Evolutionary conservation across 2,329 filamentous ascomycete species (phyloP), one percentile per base, ranked within the genome.

Genomic region (Alternaria brassicicola): DNA sequence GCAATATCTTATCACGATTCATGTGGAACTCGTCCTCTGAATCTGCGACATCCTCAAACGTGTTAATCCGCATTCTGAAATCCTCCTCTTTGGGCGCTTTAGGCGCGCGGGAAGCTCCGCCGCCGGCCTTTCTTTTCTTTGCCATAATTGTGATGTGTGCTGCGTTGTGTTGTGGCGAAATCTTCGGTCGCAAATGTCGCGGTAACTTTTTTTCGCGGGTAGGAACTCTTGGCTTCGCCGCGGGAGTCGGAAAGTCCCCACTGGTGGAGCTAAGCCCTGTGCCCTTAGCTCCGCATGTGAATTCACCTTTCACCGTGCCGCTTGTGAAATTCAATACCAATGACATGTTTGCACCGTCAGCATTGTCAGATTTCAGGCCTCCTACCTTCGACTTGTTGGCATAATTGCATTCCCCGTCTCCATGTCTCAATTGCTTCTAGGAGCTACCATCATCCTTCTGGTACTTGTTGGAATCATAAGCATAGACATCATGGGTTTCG

Each of bases 1-100:
- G 84, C 70, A 94, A 79, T 62, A 99, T 88, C 73, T 91, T 89
- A 78, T 99, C 95, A 64, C 90, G 87, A 64, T 93, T 89, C 59
- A 93, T 83, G 71, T 94, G 92, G 76, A 97, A 96, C 75, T 97
- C 92, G 77, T 99, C 95, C 76, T 97, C 92, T 1, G 93, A 96
- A 76, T 97, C 89, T 65, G 93, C 92, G 68, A 99, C 89, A 78
- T 96, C 92, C 77, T 94, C 88, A 77, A 85, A 94, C 2, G 86
- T 88, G 55, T 74, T 78, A 55, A 84, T 80, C 19, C 74, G 71
- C 62, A 93, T 84, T 51, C 87, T 86, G 33, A 88, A 86, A 26
- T 69, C 74, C 53, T 74, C 68, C 6, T 75, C 72, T 45, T 75
- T 65, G 0, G 61, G 69, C 21, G 69, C 61, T 51, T 79, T 76